Evolutionary conservation across 2,329 filamentous ascomycete genomes (phyloP), one percentile per base, ranked within the genome.

Genomic region (Setomelanomma holmii): DNA sequence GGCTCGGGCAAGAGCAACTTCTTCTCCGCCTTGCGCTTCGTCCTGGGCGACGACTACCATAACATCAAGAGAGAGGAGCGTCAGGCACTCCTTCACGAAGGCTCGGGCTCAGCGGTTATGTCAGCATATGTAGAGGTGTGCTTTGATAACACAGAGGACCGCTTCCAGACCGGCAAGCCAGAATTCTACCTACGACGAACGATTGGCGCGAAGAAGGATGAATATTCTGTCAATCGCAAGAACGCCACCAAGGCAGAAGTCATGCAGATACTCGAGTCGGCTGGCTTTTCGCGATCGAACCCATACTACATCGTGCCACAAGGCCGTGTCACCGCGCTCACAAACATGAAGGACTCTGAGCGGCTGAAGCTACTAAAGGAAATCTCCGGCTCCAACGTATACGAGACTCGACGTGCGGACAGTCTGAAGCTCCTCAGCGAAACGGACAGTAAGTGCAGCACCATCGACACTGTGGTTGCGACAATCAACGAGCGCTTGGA

Each of bases 1-100:
- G 95, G 95, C 63, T 98, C 95, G 2, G 95, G 95, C 71, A 99
- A 99, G 84, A 97, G 92, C 76, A 99, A 99, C 79, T 99, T 99
- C 85, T 99, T 99, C 78, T 93, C 95, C 45, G 95, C 95, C 39
- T 97, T 99, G 76, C 92, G 95, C 52, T 99, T 99, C 78, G 96
- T 98, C 40, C 88, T 99, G 58, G 95, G 93, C 77, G 95, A 99
- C 86, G 91, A 92, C 61, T 99, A 99, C 78, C 96, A 90, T 39
- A 90, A 96, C 75, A 91, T 99, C 86, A 91, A 89, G 60, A 89
- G 93, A 66, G 95, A 99, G 75, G 93, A 99, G 81, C 91, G 95
- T 55, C 92, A 96, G 76, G 92, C 91, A 23, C 85, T 99, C 30
- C 84, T 99, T n/a, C 95, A 99, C 75, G 96, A 99, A 82, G 96